Evolutionary conservation across 345 rosid species (phyloP), one percentile per base, ranked within the genome.

Genomic region (Aethionema arabicum): DNA sequence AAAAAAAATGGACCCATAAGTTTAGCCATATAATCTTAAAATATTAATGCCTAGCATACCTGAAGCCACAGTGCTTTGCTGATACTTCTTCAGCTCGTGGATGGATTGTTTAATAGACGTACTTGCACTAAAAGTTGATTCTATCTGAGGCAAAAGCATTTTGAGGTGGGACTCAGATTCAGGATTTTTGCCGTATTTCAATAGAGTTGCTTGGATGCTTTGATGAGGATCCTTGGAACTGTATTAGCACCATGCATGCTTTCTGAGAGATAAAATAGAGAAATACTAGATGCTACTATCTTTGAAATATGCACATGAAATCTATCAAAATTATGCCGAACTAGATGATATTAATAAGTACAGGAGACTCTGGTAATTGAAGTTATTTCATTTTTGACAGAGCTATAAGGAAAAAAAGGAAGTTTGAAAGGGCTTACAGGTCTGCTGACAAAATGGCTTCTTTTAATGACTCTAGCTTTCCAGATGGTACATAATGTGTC

Each of bases 401-500:
- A 61, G 33, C 2, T 8, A 33, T 33, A 54, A 54, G 30, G 30
- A 13, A 47, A 7, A 2, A 30, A 57, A 37, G 45, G 52, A 56
- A 49, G 16, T 45, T 32, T 51, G 36, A 1, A 16, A 56, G 32
- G 38, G 73, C 55, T 10, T 87, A 92, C 98, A 89, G 56, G 76
- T 78, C 63, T 73, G 69, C 73, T 9, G 81, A 68, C 61, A 92
- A 77, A 66, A 92, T 74, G 70, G 81, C 85, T 71, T 89, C 86
- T 82, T 77, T 92, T 46, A 92, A 72, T 37, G 83, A 79, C 21
- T 59, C 75, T 63, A 89, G 65, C 71, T 74, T 82, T 61, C 65
- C 85, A 59, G 93, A 89, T 73, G 86, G 85, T 53, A 92, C 89
- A 32, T 82, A 92, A 72, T 87, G 91, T 31, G 96, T 83, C 63